Base-by-base conservation (phyloP, 2,329 filamentous ascomycete genomes). In the Cladobotryum protrusum region DNA sequence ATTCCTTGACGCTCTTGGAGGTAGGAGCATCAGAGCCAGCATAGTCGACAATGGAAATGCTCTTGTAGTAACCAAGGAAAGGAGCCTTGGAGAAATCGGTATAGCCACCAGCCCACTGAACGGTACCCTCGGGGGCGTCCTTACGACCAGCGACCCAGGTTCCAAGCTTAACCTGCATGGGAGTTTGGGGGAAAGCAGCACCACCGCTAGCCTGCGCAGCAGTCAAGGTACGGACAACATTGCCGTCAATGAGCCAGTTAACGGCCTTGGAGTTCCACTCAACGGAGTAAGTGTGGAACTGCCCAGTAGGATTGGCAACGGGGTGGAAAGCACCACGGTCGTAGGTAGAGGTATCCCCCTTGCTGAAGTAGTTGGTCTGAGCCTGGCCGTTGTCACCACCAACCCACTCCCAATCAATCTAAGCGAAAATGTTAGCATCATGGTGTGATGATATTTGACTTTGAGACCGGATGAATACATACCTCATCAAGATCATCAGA, bases 321-420 rank as follows among this genome's bases (percentile, higher is more conserved):
- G 72, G 54, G 61, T 83, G 76, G 72, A 79, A 83, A 50, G 74
- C 74, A 62, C 80, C 85, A 54, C 86, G 84, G 70, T 89, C 82
- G 68, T 83, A 89, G 51, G 77, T 78, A n/a, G 77, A 77, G 48
- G 79, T 82, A 68, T 87, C 72, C 52, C 86, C 86, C 74, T 88
- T 86, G 72, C 82, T 80, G 69, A 87, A 88, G 73, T 92, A 95
- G 71, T 96, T 95, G 59, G 79, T 83, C 67, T 95, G 89, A 3
- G 89, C 87, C 58, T 89, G 73, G n/a, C 69, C 67, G 47, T 77
- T 68, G 55, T 84, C 76, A 43, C 80, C 82, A 44, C 89, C 93
- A 52, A 97, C 77, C 86, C 89, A 96, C 71, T 97, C 92, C 86
- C 89, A 95, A 69, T 97, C 92, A 55, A 97, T 93, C 76, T 96